Base-by-base conservation (phyloP, 495 filamentous ascomycete species). In the Annulohypoxylon bovei region DNA sequence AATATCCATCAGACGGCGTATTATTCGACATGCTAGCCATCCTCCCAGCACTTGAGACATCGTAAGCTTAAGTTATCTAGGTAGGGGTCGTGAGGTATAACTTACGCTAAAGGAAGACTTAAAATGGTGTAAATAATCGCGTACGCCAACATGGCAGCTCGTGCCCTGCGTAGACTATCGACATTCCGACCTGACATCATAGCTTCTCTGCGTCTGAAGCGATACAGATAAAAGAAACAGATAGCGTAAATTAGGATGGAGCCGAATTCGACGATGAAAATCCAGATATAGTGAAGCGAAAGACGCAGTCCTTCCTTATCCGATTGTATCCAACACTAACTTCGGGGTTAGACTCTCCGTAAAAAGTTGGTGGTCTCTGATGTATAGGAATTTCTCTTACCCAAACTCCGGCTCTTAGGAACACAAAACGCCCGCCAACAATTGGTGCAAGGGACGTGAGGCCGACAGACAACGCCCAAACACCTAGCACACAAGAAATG, bases 211-310 rank as follows among this genome's bases (percentile, higher is more conserved):
- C 61, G 58, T 81, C 84, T 42, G 76, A 77, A 40, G 72, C 77
- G 50, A 81, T 81, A 16, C 12, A 90, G 81, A 66, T 85, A 83
- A 71, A 88, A 78, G 76, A 86, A 88, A 74, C 88, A 82, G 40
- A 83, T 67, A 4, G 81, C 81, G 74, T 91, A 91, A 30, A 89
- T 81, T 42, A 78, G 64, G 14, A 90, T 80, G 5, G 88, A 88
- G 44, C 87, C 86, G 71, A 90, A 88, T 73, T 90, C 85, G 55
- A 85, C 81, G 33, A 91, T 74, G 79, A 91, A 89, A 77, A 90
- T 88, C 87, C 87, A 91, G 64, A 89, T 77, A 66, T 91, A 91
- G 67, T 90, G 88, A 22, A 88, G 84, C 76, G 82, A 88, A 5
- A 91, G 80, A 50, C 88, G 87, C 2, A 73, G 50, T 23, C 28